Percentiles rank a stretch among this genome's conserved stretches.
Conservation (phyloP, 1,284 basidiomycete species). For the Cutaneotrichosporon sp. region DNA sequence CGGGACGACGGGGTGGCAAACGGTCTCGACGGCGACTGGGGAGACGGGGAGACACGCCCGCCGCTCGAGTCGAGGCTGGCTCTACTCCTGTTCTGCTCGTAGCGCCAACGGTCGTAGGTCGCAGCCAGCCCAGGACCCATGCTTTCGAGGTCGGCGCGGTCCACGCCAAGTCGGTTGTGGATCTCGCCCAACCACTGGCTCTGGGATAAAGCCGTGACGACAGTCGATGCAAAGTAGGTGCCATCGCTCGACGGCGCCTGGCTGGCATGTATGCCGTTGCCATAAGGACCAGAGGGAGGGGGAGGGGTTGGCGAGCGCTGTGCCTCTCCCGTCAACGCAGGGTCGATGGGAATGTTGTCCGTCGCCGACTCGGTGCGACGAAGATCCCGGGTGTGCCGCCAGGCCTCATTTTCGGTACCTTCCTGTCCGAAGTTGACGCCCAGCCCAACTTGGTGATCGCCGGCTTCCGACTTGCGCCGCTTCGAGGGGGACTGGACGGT, state of each 20-base stretch:
- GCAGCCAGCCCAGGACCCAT: conserved; percentile 34
- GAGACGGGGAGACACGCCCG: background rate
- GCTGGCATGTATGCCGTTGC: conserved; percentile 18
- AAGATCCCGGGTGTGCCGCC: conserved; percentile 10
- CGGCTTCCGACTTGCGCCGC: conserved; percentile 44
- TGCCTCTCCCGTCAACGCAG: conserved; percentile 6
- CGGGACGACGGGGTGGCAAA: conserved; percentile 10
- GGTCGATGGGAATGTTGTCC: conserved; percentile 15
- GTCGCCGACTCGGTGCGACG: conserved; percentile 35
- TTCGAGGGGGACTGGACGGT: conserved; percentile 18
- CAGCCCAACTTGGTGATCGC: conserved; percentile 30
- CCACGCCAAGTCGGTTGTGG: conserved; percentile 31
- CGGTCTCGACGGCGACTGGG: conserved; percentile 5
- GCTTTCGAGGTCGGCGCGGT: conserved; percentile 32
- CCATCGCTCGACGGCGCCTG: conserved; percentile 22
- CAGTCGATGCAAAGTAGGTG: conserved; percentile 28
- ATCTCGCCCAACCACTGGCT: conserved; percentile 21
- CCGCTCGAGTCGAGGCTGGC: conserved; percentile 5
- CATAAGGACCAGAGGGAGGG: conserved; percentile 23
- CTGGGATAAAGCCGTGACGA: conserved; percentile 24
- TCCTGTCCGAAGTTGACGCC: conserved; percentile 26
- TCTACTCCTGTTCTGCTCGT: conserved; percentile 6
- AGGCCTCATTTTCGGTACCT: background rate
- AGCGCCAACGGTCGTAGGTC: conserved; percentile 32
- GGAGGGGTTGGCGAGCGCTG: conserved; percentile 38